phyloP scores from a whole-genome alignment of 2,329 filamentous ascomycete genomes.

The Eutypella sp. region DNA sequence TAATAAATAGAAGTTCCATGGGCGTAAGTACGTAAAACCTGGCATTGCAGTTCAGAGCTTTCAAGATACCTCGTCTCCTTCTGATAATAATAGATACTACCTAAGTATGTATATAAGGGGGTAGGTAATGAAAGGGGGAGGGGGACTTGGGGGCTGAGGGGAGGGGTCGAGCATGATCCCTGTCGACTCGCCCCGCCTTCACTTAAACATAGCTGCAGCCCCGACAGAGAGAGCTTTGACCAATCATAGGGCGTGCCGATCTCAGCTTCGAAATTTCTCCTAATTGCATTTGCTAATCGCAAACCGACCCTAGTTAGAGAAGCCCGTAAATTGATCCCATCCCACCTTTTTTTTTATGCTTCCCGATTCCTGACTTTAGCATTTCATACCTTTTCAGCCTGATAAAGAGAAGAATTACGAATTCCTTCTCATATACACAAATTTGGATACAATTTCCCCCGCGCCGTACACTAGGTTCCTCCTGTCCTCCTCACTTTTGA shows the following conservation, averaged over 20 bases:
- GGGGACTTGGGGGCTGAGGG: background rate
- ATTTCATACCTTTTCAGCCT: background rate
- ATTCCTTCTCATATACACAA: background rate
- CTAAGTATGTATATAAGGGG: too few species aligned
- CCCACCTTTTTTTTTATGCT: slow-evolving; percentile 1
- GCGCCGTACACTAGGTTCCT: too few species aligned
- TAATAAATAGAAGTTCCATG: too few species aligned
- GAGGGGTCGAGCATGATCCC: background rate
- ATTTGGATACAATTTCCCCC: too few species aligned
- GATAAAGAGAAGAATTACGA: background rate
- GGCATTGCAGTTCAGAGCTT: too few species aligned
- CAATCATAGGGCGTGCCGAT: slow-evolving; percentile 6
- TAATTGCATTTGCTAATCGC: background rate
- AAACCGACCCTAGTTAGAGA: too few species aligned
- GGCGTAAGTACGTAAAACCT: too few species aligned
- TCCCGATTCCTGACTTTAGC: too few species aligned
- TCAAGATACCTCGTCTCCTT: too few species aligned
- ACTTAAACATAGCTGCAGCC: background rate
- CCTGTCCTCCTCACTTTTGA: too few species aligned
- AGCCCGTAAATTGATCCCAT: background rate
- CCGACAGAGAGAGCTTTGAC: background rate
- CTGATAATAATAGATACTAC: too few species aligned
- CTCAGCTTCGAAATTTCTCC: slow-evolving; percentile 3
- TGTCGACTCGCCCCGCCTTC: background rate
- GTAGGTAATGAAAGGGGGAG: too few species aligned